Percentiles rank a stretch among this genome's conserved stretches.
These are phyloP conservation scores for Xylaria telfairii DNA, from an alignment of 495 filamentous ascomycete genomes.

Conservation along the genomic window DNA sequence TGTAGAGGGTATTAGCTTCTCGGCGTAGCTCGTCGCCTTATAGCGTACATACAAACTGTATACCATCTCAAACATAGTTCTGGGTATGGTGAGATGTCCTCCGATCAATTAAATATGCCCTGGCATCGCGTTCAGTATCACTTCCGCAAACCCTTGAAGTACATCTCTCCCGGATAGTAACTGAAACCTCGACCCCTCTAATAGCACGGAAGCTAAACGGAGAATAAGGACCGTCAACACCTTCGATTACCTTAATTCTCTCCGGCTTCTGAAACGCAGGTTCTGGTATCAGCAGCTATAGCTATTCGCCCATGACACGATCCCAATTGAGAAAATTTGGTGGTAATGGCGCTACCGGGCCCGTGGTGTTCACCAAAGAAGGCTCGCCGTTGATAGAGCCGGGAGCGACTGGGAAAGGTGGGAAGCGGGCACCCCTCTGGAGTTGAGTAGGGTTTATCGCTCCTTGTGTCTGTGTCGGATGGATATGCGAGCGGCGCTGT, in stretches of 20 bases:
- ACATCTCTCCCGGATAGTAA: background rate
- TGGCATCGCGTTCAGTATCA: background rate
- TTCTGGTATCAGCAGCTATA: background rate
- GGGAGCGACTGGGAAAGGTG: background rate
- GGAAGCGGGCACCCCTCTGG: background rate
- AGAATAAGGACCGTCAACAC: background rate
- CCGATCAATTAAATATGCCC: background rate
- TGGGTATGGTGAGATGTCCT: background rate
- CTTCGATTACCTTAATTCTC: background rate
- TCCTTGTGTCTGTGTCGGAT: background rate
- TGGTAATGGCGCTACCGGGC: background rate
- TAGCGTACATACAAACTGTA: background rate
- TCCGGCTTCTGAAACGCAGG: background rate
- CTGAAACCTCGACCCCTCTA: background rate
- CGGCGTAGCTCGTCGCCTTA: background rate
- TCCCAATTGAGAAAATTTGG: background rate
- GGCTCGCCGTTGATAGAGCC: background rate
- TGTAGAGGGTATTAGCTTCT: background rate
- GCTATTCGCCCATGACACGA: background rate
- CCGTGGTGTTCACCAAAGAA: background rate
- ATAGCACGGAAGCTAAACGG: background rate
- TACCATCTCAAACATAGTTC: background rate
- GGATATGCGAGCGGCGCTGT: background rate
- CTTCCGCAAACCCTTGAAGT: background rate
- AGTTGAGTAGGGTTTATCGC: background rate